A percentile compares a stretch with the other conserved stretches of the same genome.
phyloP scores from a whole-genome alignment of 192 early-diverging fungal genomes.

The Rhizophagus prolifer region DNA sequence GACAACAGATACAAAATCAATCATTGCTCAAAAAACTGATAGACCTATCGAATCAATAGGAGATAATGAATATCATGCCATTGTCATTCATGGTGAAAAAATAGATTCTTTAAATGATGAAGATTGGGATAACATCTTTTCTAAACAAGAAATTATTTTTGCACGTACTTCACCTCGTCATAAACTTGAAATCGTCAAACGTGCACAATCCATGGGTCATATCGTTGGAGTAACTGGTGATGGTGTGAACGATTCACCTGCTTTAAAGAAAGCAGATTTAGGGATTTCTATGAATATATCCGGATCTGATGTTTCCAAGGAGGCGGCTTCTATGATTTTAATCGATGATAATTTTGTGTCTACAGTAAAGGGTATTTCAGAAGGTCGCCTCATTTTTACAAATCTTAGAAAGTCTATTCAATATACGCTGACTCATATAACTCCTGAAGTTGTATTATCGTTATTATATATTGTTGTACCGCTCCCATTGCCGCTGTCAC shows the following conservation, averaged over 20 bases:
- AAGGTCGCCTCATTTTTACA: slow-evolving; percentile 92
- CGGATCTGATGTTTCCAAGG: slow-evolving; percentile 95
- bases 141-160: slow-evolving; percentile 95
- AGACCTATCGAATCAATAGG: slow-evolving; percentile 57
- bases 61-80: slow-evolving; percentile 83
- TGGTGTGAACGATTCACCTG: slow-evolving; percentile 96
- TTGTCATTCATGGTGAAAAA: slow-evolving; percentile 90
- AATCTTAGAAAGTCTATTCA: slow-evolving; percentile 95
- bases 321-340: slow-evolving; percentile 95
- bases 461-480: slow-evolving; percentile 85
- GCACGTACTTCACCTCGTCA: slow-evolving; percentile 95
- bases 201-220: slow-evolving; percentile 85
- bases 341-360: slow-evolving; percentile 98
- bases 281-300: slow-evolving; percentile 97
- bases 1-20: slow-evolving; percentile 81
- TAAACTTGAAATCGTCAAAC: slow-evolving; percentile 95
- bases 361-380: slow-evolving; percentile 87
- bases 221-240: slow-evolving; percentile 98
- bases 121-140: slow-evolving; percentile 93
- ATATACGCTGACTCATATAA: slow-evolving; percentile 90
- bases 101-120: slow-evolving; percentile 77
- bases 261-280: slow-evolving; percentile 94
- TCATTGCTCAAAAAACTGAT: slow-evolving; percentile 69
- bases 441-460: slow-evolving; percentile 86
- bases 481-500: slow-evolving; percentile 74